Evolutionary conservation across 2,329 filamentous ascomycete species (phyloP), one percentile per base, ranked within the genome.

Genomic region (Metarhizium album): DNA sequence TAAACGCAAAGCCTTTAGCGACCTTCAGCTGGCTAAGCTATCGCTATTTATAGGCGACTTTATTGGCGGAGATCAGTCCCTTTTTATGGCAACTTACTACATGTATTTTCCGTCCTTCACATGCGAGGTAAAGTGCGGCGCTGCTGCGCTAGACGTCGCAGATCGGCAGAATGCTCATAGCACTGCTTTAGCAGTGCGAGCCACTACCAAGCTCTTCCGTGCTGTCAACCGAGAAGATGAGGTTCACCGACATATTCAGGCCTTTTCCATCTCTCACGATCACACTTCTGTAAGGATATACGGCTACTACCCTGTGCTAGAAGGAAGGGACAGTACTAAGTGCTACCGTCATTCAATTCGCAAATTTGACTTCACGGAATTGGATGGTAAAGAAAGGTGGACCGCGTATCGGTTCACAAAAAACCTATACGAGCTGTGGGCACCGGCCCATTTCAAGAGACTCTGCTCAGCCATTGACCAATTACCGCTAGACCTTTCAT

Each of bases 51-150:
- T 27, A 4, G 24, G 24, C 24, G 24, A 27, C 8, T 27, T 27
- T 27, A 27, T 27, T 27, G 8, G 24, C 24, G 24, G 24, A 27
- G 24, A 27, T 8, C 8, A 27, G 24, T 27, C 24, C 24, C 8
- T 27, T 27, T 27, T 27, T 27, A 27, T 27, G 24, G 24, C 8
- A 27, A 27, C 8, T 4, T 27, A 27, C 24, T 27, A 4, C 8
- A 27, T 27, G 24, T 27, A 27, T 8, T 27, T 27, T 8, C 24
- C 8, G 8, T 78, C 76, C 54, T 60, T 78, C 0, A 68, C 69
- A 0, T 73, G 67, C 58, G 70, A 78, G 57, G 71, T 75, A 1
- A 74, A 75, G 58, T 73, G 67, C 52, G 65, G 70, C 42, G 58
- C 60, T 27, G 61, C 55, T 24, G 62, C 57, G 1, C 68, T 72